phyloP scores from a whole-genome alignment of 2,329 filamentous ascomycete genomes.

The Cordyceps tenuipes region DNA sequence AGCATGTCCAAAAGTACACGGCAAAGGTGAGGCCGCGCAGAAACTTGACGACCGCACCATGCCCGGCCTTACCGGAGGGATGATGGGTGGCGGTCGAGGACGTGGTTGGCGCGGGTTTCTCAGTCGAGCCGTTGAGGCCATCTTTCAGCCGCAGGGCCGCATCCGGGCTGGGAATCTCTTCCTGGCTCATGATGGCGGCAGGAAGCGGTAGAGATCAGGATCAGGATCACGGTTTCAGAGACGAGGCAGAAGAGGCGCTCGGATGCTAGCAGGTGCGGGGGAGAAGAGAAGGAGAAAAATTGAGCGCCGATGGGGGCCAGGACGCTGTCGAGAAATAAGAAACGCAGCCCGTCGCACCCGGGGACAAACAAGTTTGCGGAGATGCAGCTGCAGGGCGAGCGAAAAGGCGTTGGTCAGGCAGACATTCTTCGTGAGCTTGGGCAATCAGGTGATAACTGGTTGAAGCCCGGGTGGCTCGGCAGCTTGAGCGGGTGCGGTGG shows the following conservation, averaged over 20 bases:
- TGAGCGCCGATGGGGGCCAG: not conserved
- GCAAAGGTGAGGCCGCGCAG: constrained; percentile 43
- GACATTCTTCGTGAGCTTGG: not conserved
- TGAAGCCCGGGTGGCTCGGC: not conserved
- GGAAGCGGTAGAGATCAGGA: too few species aligned
- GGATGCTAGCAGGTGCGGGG: not conserved
- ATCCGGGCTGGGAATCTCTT: not conserved
- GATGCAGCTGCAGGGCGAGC: not conserved
- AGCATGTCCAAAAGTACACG: constrained; percentile 44
- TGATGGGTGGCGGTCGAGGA: constrained; percentile 24
- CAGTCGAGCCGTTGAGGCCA: not conserved
- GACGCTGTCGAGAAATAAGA: not conserved
- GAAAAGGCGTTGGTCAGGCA: constrained; percentile 4
- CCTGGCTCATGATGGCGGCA: not conserved
- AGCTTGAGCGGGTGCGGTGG: not conserved
- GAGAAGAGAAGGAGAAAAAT: not conserved
- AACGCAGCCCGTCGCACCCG: not conserved
- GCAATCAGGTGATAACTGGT: constrained; percentile 3
- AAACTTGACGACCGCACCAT: constrained; percentile 41
- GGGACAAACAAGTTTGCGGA: not conserved
- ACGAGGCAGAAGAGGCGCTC: not conserved
- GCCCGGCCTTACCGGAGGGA: constrained; percentile 46
- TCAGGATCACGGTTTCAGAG: too few species aligned
- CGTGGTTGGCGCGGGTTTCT: not conserved
- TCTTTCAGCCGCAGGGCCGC: not conserved